A percentile compares a stretch with the other conserved stretches of the same genome.
Conservation (phyloP, 371 early-diverging fungal species). For the Mortierella sp. region DNA sequence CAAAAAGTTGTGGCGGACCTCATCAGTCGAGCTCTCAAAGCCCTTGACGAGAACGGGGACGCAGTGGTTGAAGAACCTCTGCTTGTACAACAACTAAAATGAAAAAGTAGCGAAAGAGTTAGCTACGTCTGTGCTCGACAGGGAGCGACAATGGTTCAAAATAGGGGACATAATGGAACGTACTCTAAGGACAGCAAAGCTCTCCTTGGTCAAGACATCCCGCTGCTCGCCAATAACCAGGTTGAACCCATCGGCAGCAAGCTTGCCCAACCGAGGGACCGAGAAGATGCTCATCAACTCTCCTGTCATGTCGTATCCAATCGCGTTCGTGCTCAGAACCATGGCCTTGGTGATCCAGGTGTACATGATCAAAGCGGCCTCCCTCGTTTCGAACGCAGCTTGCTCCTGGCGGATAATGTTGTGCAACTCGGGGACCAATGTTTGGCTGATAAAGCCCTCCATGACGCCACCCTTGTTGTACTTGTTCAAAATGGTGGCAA, state of each 20-base stretch:
- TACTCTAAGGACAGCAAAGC: conserved; percentile 80
- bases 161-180: conserved; percentile 1
- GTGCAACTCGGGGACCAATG: conserved; percentile 46
- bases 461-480: conserved; percentile 65
- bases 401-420: conserved; percentile 35
- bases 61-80: conserved; percentile 83
- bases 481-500: conserved; percentile 75
- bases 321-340: conserved; percentile 64
- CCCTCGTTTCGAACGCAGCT: conserved; percentile 30
- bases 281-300: conserved; percentile 70
- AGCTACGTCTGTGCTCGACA: neutral
- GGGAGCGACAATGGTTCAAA: neutral
- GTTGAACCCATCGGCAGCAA: conserved; percentile 77
- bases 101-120: neutral
- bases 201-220: conserved; percentile 76
- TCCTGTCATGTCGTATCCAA: conserved; percentile 71
- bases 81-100: conserved; percentile 80
- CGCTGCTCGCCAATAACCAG: conserved; percentile 78
- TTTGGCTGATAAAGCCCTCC: conserved; percentile 33
- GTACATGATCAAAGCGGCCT: conserved; percentile 48
- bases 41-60: conserved; percentile 79
- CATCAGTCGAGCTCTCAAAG: conserved; percentile 66
- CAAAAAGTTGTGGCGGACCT: conserved; percentile 76
- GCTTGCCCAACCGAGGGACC: conserved; percentile 58
- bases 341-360: conserved; percentile 77